Percentiles rank a stretch among this genome's conserved stretches.
Conservation (phyloP, 2,329 filamentous ascomycete species). For the Diaporthe ilicicola region DNA sequence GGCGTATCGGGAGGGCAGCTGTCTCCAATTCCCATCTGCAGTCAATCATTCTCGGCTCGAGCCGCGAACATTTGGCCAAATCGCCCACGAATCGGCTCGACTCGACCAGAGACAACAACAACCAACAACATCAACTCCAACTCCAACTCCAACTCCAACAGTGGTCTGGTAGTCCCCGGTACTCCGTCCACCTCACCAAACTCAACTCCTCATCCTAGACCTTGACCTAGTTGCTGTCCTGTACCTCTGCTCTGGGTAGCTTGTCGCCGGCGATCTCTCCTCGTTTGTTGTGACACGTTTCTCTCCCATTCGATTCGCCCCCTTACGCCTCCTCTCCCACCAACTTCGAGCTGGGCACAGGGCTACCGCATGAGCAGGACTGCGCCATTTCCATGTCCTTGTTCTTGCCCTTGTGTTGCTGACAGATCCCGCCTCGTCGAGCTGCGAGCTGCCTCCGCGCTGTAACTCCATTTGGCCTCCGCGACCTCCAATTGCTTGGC, state of each 20-base stretch:
- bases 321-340: background rate
- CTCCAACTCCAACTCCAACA: background rate
- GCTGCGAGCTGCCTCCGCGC: background rate
- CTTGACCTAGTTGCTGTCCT: background rate
- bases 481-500: constrained; percentile 22
- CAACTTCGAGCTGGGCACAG: background rate
- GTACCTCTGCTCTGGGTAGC: background rate
- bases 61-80: constrained; percentile 19
- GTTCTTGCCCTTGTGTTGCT: background rate
- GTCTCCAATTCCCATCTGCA: constrained; percentile 7
- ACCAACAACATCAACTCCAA: background rate
- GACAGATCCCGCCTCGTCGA: constrained; percentile 1
- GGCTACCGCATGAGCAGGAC: background rate
- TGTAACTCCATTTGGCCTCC: constrained; percentile 18
- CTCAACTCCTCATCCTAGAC: background rate
- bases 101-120: background rate
- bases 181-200: background rate
- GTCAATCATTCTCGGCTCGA: constrained; percentile 25
- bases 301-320: background rate
- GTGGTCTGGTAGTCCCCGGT: background rate
- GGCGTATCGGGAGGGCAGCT: background rate
- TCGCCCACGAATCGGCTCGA: background rate
- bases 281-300: constrained; percentile 21
- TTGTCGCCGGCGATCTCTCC: constrained; percentile 20
- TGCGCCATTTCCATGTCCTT: background rate